Evolutionary conservation across 2,329 filamentous ascomycete genomes (phyloP).

Genomic region (Diaporthe vaccinii): DNA sequence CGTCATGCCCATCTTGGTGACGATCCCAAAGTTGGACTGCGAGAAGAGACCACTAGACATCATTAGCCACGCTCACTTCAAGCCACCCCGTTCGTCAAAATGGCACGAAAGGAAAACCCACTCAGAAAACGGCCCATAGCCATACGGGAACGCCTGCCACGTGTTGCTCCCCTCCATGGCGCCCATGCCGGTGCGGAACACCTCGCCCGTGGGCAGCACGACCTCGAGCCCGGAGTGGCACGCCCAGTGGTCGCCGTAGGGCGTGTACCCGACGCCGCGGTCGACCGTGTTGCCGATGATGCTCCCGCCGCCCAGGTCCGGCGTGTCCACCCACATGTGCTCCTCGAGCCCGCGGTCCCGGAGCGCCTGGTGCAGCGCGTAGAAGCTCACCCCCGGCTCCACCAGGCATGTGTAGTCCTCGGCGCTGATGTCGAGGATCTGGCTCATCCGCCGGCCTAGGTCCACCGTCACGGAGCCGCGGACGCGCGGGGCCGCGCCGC

Average conservation of each 20-base stretch:
- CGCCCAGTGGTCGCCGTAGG: slow-evolving; percentile 59
- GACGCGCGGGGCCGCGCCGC: slow-evolving; percentile 58
- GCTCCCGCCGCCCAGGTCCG: slow-evolving; percentile 59
- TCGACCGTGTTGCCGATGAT: slow-evolving; percentile 62
- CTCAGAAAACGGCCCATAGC: slow-evolving; percentile 55
- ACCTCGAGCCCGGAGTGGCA: slow-evolving; percentile 59
- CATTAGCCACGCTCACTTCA: background rate
- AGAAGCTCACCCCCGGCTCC: slow-evolving; percentile 59
- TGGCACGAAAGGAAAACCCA: background rate
- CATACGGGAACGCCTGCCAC: slow-evolving; percentile 59
- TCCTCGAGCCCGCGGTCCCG: slow-evolving; percentile 51
- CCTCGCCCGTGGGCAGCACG: slow-evolving; percentile 56
- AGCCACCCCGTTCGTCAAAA: background rate
- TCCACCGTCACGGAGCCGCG: slow-evolving; percentile 58
- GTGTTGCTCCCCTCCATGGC: slow-evolving; percentile 54
- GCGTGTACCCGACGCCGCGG: slow-evolving; percentile 61
- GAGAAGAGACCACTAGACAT: slow-evolving; percentile 58
- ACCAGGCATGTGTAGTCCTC: slow-evolving; percentile 56
- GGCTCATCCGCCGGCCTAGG: slow-evolving; percentile 57
- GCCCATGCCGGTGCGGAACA: slow-evolving; percentile 58
- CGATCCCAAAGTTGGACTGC: slow-evolving; percentile 64
- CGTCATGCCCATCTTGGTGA: slow-evolving; percentile 65
- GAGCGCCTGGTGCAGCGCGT: slow-evolving; percentile 54
- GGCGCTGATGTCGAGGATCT: slow-evolving; percentile 54
- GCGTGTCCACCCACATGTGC: slow-evolving; percentile 58